Percentiles rank a stretch among this genome's conserved stretches.
Evolutionary conservation across 495 filamentous ascomycete genomes (phyloP).

Genomic region (Thozetella sp.): DNA sequence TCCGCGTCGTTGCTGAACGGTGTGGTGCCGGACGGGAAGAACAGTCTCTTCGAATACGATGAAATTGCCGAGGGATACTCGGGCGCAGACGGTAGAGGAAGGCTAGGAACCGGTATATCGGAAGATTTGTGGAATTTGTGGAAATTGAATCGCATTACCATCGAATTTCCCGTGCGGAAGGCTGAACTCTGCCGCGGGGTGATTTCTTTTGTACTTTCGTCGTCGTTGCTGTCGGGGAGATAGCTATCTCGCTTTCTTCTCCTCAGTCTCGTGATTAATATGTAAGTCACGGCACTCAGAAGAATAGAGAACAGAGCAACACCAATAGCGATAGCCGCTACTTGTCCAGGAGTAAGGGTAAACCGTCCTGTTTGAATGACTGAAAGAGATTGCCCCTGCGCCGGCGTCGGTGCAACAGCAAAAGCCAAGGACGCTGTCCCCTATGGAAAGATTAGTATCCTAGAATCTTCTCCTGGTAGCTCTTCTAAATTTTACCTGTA

Average conservation of each 20-base stretch:
- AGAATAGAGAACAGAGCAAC: background rate
- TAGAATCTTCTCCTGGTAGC: background rate
- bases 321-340: background rate
- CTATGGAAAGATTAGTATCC: background rate
- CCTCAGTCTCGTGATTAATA: background rate
- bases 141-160: constrained; percentile 2
- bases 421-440: background rate
- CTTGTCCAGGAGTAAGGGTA: background rate
- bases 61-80: too few relatives aligned
- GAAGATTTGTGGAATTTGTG: background rate
- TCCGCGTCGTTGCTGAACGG: too few relatives aligned
- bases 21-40: too few relatives aligned
- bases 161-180: background rate
- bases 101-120: background rate
- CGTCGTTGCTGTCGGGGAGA: background rate
- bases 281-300: background rate
- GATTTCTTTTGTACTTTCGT: background rate
- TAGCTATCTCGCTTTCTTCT: background rate
- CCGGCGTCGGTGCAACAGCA: background rate
- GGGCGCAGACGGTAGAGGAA: too few relatives aligned
- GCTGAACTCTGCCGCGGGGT: background rate
- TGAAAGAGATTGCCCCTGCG: background rate
- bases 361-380: background rate
- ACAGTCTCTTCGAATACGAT: too few relatives aligned
- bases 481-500: background rate